Evolutionary conservation across 1,284 basidiomycete genomes (phyloP), one percentile per base, ranked within the genome.

Genomic region (Coniferiporia sulphurascens): DNA sequence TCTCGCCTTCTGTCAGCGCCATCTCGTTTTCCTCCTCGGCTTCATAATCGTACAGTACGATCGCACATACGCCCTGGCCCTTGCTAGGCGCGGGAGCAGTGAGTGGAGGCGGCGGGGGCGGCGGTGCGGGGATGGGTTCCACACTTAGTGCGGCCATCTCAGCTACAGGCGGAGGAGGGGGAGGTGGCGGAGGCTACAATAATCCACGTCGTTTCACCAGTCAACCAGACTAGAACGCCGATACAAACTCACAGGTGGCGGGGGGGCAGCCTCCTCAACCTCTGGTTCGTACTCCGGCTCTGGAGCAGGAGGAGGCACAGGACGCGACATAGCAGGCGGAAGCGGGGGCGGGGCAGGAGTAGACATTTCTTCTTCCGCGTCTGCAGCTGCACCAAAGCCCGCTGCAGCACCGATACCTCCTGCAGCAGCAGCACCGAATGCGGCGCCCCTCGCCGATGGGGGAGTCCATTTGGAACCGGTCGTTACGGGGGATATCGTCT

Each of bases 11-110:
- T 1, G 76, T 66, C 19, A 97, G 79, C 55, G 74, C 73, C 74
- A 96, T 85, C 70, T 97, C 94, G 68, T 94, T 93, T 63, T 93
- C 89, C 72, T 93, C 91, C 8, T 82, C 76, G 27, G 86, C 86
- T 82, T 89, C 86, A 67, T 95, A 96, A 10, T 88, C 86, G 71
- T 86, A 95, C 32, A 89, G 65, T 1, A 87, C 88, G 35, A 87
- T 71, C 0, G 87, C 88, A 51, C 78, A 78, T 7, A 81, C 59
- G 62, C 90, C 81, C 70, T 81, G 62, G 59, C 83, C 77, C 43
- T 69, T 57, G 64, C 67, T 55, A 66, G 73, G 58, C 22, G 65
- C 64, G 7, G 67, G 64, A n/a, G 68, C 65, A 1, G 71, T 67
- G 0, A 65, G 65, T n/a, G 65, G 63, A 8, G 62, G 66, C 10